phyloP scores from a whole-genome alignment of 306 rosid genomes.

The Citrullus colocynthis region DNA sequence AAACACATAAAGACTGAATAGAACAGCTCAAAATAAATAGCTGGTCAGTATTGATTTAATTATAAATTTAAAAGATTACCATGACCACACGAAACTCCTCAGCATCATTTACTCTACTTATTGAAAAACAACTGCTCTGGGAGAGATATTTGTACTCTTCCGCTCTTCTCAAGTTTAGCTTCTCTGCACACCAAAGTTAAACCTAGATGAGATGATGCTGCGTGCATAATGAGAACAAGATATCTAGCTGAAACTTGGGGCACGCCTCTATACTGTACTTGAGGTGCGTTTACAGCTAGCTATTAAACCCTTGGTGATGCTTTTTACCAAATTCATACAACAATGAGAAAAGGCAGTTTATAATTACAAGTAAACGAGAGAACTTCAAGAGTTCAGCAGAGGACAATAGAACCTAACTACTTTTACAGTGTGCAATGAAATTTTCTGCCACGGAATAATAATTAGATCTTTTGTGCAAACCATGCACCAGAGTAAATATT shows the following conservation, averaged over 20 bases:
- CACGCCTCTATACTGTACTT: neutral
- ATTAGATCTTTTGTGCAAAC: neutral
- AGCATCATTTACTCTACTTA: constrained; percentile 69
- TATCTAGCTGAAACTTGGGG: neutral
- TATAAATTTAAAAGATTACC: constrained; percentile 27
- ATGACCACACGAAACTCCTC: constrained; percentile 65
- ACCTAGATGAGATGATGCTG: neutral
- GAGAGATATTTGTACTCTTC: constrained; percentile 72
- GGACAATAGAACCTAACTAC: neutral
- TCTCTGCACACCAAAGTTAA: constrained; percentile 43
- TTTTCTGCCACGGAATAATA: neutral
- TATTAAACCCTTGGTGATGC: neutral
- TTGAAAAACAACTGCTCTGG: constrained; percentile 79
- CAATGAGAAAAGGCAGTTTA: neutral
- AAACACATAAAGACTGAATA: neutral
- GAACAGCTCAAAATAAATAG: neutral
- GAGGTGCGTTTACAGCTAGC: neutral
- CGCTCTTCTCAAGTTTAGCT: constrained; percentile 53
- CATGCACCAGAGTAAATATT: neutral
- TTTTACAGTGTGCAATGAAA: neutral
- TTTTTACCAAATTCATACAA: neutral
- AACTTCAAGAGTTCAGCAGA: neutral
- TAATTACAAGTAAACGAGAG: neutral
- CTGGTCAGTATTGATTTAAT: constrained; percentile 4
- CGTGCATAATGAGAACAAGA: neutral